These are phyloP conservation scores for Penicillium salamii DNA, from an alignment of 495 filamentous ascomycete species.

Conservation along the genomic window DNA sequence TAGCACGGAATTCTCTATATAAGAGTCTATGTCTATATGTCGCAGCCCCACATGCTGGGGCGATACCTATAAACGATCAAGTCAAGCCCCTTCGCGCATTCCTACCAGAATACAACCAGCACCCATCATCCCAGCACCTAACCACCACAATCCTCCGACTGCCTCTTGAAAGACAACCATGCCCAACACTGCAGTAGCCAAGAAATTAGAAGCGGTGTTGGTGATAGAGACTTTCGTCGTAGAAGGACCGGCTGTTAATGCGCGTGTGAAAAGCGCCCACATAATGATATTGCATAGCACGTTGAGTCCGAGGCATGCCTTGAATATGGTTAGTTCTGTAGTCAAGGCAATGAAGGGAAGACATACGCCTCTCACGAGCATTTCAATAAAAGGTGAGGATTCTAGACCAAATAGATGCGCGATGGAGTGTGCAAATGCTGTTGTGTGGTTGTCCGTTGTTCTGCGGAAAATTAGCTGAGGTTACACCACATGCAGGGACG, in stretches of 20 bases:
- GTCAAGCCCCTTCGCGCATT: slow-evolving; percentile 60
- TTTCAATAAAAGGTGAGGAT: slow-evolving; percentile 57
- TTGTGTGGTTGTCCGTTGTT: slow-evolving; percentile 82
- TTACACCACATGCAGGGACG: not conserved
- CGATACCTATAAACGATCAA: not conserved
- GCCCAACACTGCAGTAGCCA: slow-evolving; percentile 84
- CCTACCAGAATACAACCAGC: slow-evolving; percentile 91
- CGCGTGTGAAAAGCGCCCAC: slow-evolving; percentile 86
- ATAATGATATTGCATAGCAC: slow-evolving; percentile 87
- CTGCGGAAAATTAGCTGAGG: slow-evolving; percentile 38
- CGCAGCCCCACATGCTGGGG: not conserved
- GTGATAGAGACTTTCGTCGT: slow-evolving; percentile 90
- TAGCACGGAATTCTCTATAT: not conserved
- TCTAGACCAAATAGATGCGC: slow-evolving; percentile 54
- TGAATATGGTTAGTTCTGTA: not conserved
- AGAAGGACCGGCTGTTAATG: slow-evolving; percentile 75
- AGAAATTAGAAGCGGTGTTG: slow-evolving; percentile 91
- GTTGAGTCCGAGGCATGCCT: slow-evolving; percentile 88
- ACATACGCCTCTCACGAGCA: slow-evolving; percentile 67
- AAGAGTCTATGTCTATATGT: not conserved
- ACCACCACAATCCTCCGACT: slow-evolving; percentile 80
- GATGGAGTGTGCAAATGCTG: slow-evolving; percentile 61
- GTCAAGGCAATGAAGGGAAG: not conserved
- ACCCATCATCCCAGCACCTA: slow-evolving; percentile 79
- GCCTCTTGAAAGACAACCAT: slow-evolving; percentile 68